Evolutionary conservation across 2,329 filamentous ascomycete species (phyloP), one percentile per base, ranked within the genome.

Genomic region (Lanzia echinophila): DNA sequence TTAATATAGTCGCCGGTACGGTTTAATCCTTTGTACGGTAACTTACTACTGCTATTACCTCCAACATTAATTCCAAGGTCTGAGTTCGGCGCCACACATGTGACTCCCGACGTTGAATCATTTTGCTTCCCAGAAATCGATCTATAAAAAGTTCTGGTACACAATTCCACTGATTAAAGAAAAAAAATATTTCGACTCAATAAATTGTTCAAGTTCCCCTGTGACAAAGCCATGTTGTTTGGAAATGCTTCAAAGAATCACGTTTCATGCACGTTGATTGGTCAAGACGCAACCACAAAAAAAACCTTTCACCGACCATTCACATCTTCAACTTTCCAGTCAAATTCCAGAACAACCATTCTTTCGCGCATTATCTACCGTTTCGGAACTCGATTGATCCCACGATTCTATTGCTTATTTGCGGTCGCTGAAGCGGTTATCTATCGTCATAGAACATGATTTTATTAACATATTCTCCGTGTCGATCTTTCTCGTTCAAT

Each of bases 221-320:
- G 32, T 34, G 7, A 38, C 36, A 20, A 42, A 42, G 39, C 20
- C 39, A 19, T 7, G 39, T 17, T 19, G n/a, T 42, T 19, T 42
- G 4, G 32, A 33, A 6, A 11, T 20, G 39, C 36, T 43, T 46
- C 42, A 38, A 46, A 38, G 13, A 28, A 2, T 24, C 13, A 7
- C n/a, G 50, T 52, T 52, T 47, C 42, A 39, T 11, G 33, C 19
- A 33, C 17, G 11, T 24, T 53, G 50, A 47, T 52, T 47, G 50
- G 50, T 13, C 8, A 6, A 17, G 42, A 8, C 12, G 5, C 11
- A 3, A 10, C n/a, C 12, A 17, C 22, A 42, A n/a, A 11, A 42
- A 42, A 42, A 42, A 19, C 20, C 19, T 42, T 42, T 19, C n/a
- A 22, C 39, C n/a, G 39, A 42, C 39, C 39, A 42, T 11, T 42